A percentile compares a stretch with the other conserved stretches of the same genome.
phyloP scores from a whole-genome alignment of 2,329 filamentous ascomycete species.

The Fusarium nodosum region DNA sequence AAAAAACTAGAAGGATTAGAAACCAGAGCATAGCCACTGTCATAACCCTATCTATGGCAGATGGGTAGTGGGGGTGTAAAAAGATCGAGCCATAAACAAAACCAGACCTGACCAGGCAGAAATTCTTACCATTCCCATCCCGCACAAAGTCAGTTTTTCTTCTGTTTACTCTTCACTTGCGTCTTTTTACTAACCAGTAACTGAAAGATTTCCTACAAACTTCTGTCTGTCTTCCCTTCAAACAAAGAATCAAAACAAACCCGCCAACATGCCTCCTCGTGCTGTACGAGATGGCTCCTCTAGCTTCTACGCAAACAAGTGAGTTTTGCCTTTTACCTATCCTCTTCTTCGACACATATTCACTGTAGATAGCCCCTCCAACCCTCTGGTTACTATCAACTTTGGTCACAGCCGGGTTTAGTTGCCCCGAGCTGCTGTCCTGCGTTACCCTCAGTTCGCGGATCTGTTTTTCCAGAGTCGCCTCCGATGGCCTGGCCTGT shows the following conservation, averaged over 20 bases:
- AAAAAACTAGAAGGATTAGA: neutral
- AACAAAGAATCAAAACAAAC: neutral
- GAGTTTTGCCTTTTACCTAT: neutral
- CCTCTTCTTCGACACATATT: neutral
- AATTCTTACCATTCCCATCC: neutral
- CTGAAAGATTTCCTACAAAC: neutral
- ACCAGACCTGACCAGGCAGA: neutral
- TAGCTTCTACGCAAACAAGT: neutral
- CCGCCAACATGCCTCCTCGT: neutral
- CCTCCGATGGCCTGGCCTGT: neutral
- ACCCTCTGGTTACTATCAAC: neutral
- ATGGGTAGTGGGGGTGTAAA: neutral
- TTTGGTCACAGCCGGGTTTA: neutral
- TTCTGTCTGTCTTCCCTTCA: neutral
- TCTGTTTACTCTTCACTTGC: too few species aligned
- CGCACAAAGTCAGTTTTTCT: neutral
- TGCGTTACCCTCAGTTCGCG: neutral
- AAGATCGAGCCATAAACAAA: neutral
- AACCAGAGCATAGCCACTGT: neutral
- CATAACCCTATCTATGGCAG: neutral
- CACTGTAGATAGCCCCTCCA: neutral
- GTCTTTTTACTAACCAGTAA: neutral
- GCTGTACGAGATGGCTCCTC: neutral
- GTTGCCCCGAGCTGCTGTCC: neutral
- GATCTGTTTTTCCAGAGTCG: neutral